These are phyloP conservation scores for Phaeotremella fagi DNA, from an alignment of 768 basidiomycete species.

Conservation along the genomic window DNA sequence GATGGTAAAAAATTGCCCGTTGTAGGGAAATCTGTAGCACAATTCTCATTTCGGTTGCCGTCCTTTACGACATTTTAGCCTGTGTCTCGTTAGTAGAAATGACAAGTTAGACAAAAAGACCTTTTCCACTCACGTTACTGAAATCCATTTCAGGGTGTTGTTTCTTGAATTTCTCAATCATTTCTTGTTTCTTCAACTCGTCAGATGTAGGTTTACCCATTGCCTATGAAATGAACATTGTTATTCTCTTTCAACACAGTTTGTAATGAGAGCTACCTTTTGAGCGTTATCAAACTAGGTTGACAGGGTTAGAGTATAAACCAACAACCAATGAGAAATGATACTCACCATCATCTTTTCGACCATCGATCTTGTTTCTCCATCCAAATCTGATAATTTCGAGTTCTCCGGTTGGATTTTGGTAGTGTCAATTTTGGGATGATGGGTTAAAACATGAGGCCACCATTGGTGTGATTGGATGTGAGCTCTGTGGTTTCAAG, in stretches of 20 bases:
- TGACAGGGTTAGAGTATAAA: conserved; percentile 1
- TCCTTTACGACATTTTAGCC: conserved; percentile 21
- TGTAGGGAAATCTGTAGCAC: too few relatives aligned
- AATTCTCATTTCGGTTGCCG: too few relatives aligned
- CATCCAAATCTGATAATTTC: conserved; percentile 91
- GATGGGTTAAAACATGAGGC: conserved; percentile 91
- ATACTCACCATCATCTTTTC: conserved; percentile 98
- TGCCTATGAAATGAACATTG: conserved; percentile 56
- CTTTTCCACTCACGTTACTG: conserved; percentile 62
- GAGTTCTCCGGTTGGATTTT: conserved; percentile 95
- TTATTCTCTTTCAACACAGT: background rate
- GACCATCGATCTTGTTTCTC: conserved; percentile 95
- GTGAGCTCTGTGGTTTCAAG: conserved; percentile 10
- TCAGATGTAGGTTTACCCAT: conserved; percentile 94
- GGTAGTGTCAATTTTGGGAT: conserved; percentile 92
- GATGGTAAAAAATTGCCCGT: too few relatives aligned
- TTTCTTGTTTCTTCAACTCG: conserved; percentile 88
- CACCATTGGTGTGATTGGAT: conserved; percentile 85
- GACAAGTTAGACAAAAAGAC: background rate
- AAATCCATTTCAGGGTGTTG: conserved; percentile 93
- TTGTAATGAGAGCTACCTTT: conserved; percentile 32
- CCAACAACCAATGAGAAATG: background rate
- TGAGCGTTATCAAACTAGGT: conserved; percentile 49
- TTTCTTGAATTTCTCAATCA: conserved; percentile 80
- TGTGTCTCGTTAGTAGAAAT: background rate